Base-by-base conservation (phyloP, 441 rosid species). In the Hura crepitans region DNA sequence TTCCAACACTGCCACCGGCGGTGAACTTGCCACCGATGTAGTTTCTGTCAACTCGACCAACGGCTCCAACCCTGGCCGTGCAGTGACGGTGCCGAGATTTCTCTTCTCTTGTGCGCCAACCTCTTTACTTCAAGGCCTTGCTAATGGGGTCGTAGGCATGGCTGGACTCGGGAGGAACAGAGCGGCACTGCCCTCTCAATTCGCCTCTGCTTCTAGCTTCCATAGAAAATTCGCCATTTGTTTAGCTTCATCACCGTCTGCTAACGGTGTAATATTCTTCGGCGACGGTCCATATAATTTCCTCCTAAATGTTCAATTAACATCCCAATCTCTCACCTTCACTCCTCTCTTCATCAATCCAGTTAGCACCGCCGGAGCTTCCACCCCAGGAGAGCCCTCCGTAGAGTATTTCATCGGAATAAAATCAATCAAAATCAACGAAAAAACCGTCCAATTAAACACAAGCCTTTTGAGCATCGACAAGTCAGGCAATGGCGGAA, bases 321-420 rank as follows among this genome's bases (percentile, higher is more conserved):
- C 75, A 17, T 84, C 90, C 0, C 46, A 76, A n/a, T 30, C 78
- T 0, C 85, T 88, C 10, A 15, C 69, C 1, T 85, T 72, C 62
- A 84, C 97, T 0, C 86, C 93, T 0, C 71, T 92, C n/a, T 66
- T 87, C n/a, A 66, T 80, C 39, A 90, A 87, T 75, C 94, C 91
- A 0, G 84, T 86, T 47, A 92, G 90, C 77, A 83, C 87, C 1
- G 86, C 90, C 8, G 45, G 84, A 1, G 85, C 86, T 4, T 84
- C 2, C 75, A 2, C 69, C 5, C 62, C 25, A 17, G 91, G 92
- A 14, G 91, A 85, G 54, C 81, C 86, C 11, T 88, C 96, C 0
- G 69, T 88, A 0, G 96, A 92, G 62, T 90, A 92, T 54, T 84
- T 84, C 85, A 84, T 88, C 5, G 82, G 81, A 3, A 86, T 89